phyloP scores from a whole-genome alignment of 2,329 filamentous ascomycete species.

The Daldinia sp. region DNA sequence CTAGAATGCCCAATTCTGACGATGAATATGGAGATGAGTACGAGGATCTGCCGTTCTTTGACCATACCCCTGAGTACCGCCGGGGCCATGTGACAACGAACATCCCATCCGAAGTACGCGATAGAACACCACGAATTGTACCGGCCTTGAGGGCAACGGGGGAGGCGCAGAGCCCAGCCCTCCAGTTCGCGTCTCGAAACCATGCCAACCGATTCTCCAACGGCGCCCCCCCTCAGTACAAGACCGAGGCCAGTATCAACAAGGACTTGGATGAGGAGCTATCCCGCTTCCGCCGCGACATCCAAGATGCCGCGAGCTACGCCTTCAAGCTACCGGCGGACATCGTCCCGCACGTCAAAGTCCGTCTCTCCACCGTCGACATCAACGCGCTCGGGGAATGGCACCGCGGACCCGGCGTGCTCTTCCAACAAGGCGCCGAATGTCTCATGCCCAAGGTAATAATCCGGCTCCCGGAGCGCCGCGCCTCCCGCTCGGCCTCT shows the following conservation, averaged over 20 bases:
- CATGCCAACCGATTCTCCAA: no score
- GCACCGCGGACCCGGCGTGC: background rate
- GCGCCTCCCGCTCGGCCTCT: background rate
- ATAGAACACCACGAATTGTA: no score
- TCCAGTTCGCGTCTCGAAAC: no score
- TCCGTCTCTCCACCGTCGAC: background rate
- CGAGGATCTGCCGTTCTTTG: no score
- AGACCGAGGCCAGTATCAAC: background rate
- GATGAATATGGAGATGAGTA: no score
- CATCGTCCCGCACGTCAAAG: background rate
- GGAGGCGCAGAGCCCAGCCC: no score
- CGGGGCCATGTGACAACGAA: no score
- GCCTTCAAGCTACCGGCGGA: background rate
- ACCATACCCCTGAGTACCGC: no score
- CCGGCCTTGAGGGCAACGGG: no score
- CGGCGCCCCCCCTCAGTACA: background rate
- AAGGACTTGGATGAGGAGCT: background rate
- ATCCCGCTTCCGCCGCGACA: background rate
- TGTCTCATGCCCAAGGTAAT: background rate
- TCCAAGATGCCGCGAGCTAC: background rate
- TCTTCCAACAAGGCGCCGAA: background rate
- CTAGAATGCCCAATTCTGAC: no score
- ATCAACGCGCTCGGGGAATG: background rate
- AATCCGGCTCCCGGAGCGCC: background rate
- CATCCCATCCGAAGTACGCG: no score